Base-by-base conservation (phyloP, 768 basidiomycete species). In the Suillus clintonianus region DNA sequence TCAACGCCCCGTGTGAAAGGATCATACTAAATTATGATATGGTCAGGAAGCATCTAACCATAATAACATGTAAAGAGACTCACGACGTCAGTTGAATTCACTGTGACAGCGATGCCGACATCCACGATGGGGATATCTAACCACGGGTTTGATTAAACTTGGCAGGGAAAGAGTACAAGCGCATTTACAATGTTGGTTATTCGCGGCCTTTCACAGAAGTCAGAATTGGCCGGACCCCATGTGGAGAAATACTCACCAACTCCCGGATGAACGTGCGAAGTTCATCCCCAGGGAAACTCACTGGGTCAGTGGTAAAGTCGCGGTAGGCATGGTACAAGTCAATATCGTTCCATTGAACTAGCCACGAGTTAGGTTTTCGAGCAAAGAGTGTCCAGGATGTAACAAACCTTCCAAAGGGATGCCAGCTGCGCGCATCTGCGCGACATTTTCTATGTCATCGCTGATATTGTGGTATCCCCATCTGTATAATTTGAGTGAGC, bases 331-430 rank as follows among this genome's bases (percentile, higher is more conserved):
- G 85, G 67, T 89, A 91, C 59, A 91, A 65, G 74, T 91, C 89
- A 64, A 91, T 89, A 67, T 91, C 90, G 69, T 88, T 90, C 90
- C 90, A 91, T 82, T 89, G 89, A 50, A 86, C 88, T 89, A 32
- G 14, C 22, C 0, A 19, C 22, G 17, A 56, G 36, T 56, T 4
- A 37, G 34, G 15, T 62, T 73, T 6, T 64, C 41, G 13, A 22
- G 11, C 34, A 22, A 30, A 11, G 4, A 39, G 19, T 6, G 14
- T 19, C 5, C 50, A 27, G 51, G 32, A 65, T 15, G 41, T 55
- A 60, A 64, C 67, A 51, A 30, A 86, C 86, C 85, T 84, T 94
- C 91, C 6, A 94, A 80, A n/a, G 92, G 92, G 63, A 94, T 85
- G 59, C 85, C 80, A 0, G 90, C 89, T 24, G 81, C 85, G 19